Conservation (phyloP, 768 basidiomycete species). For the Hericium coralloides region DNA sequence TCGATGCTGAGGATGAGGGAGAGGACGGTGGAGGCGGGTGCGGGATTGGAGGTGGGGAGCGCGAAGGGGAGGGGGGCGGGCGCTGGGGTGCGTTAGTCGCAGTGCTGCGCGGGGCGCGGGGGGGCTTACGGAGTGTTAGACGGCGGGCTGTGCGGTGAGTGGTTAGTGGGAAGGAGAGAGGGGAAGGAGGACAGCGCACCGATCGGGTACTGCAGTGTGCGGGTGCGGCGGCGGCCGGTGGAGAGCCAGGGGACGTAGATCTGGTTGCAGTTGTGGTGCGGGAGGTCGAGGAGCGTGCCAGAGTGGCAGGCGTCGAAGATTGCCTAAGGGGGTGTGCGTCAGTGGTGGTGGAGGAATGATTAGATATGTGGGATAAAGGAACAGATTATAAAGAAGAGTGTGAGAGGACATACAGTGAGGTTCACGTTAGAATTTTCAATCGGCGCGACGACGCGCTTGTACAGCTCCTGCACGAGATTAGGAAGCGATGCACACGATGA, state of each 20-base stretch:
- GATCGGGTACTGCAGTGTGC: constrained; percentile 9
- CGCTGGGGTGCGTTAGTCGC: not conserved
- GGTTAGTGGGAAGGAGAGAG: not conserved
- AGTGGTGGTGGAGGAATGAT: not conserved
- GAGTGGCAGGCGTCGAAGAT: constrained; percentile 20
- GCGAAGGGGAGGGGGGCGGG: not conserved
- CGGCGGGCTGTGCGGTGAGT: not conserved
- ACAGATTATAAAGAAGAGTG: too few relatives aligned
- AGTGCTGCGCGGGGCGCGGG: not conserved
- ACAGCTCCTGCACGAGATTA: constrained; percentile 10
- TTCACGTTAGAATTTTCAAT: constrained; percentile 13
- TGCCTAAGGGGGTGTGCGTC: constrained; percentile 6
- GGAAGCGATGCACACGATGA: not conserved
- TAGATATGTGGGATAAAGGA: not conserved
- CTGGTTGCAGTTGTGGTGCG: constrained; percentile 16
- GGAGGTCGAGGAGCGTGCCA: constrained; percentile 18
- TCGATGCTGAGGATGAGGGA: not conserved
- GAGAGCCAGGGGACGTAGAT: constrained; percentile 18
- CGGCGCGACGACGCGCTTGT: constrained; percentile 4
- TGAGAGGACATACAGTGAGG: constrained; percentile 8
- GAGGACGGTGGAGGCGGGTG: not conserved
- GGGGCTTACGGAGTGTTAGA: not conserved
- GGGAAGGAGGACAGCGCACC: constrained; percentile 1
- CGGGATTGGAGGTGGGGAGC: not conserved
- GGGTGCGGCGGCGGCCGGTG: constrained; percentile 15